These are phyloP conservation scores for Boletus sp. DNA, from an alignment of 768 basidiomycete species.

Conservation along the genomic window DNA sequence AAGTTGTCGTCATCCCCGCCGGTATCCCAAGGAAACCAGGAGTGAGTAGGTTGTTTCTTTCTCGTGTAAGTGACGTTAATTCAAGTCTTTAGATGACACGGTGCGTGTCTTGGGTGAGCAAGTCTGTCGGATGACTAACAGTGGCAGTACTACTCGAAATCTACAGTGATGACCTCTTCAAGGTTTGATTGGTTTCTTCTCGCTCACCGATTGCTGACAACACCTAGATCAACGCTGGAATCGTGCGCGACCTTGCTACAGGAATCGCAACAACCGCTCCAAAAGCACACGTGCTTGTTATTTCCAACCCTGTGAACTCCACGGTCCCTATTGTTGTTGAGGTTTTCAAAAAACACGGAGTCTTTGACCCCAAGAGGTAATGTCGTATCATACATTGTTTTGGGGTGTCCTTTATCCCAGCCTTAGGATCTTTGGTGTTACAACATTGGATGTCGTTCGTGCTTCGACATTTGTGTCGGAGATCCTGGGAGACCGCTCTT, in stretches of 20 bases:
- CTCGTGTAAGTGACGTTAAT: not conserved
- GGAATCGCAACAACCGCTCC: constrained; percentile 82
- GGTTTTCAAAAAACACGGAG: constrained; percentile 88
- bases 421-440: constrained; percentile 90
- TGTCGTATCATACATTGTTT: constrained; percentile 5
- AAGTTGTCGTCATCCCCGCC: constrained; percentile 93
- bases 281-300: constrained; percentile 91
- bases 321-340: constrained; percentile 97
- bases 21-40: constrained; percentile 96
- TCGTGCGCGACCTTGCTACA: constrained; percentile 88
- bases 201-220: not conserved
- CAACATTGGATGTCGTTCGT: constrained; percentile 95
- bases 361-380: constrained; percentile 89
- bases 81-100: constrained; percentile 45
- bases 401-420: not conserved
- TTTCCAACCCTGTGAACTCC: constrained; percentile 99
- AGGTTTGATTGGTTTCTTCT: constrained; percentile 46
- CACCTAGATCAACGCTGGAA: constrained; percentile 91
- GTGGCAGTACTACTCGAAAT: not conserved
- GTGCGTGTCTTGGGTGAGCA: constrained; percentile 28
- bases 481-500: constrained; percentile 59
- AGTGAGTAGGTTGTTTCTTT: constrained; percentile 43
- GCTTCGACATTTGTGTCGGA: constrained; percentile 95
- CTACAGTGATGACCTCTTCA: constrained; percentile 89
- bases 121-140: constrained; percentile 8